phyloP scores from a whole-genome alignment of 306 rosid species.

The Betula pendula region DNA sequence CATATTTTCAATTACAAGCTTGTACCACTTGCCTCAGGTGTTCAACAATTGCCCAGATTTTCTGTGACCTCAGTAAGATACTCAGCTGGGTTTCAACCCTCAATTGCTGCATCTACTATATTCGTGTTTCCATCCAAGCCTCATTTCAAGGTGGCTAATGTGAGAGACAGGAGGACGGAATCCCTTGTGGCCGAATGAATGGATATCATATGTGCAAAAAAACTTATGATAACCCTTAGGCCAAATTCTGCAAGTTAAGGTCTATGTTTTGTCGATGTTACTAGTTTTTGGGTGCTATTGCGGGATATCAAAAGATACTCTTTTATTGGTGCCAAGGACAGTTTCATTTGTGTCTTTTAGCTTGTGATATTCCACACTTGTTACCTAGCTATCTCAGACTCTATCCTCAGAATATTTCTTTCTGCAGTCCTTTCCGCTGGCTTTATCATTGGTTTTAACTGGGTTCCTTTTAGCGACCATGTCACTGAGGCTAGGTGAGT shows the following conservation, averaged over 20 bases:
- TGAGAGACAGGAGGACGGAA: slow-evolving; percentile 43
- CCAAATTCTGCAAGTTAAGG: too few relatives aligned
- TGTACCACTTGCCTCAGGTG: slow-evolving; percentile 82
- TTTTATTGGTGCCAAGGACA: not conserved
- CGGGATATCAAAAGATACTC: not conserved
- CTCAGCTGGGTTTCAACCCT: slow-evolving; percentile 73
- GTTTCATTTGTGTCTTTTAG: not conserved
- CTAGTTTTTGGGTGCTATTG: not conserved
- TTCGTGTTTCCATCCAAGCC: slow-evolving; percentile 89
- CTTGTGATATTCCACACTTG: not conserved
- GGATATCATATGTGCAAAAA: not conserved
- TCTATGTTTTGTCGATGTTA: too few relatives aligned
- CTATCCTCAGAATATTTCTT: slow-evolving; percentile 21
- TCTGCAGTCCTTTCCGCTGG: slow-evolving; percentile 89
- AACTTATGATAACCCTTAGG: not conserved
- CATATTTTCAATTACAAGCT: slow-evolving; percentile 77
- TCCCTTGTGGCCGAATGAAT: slow-evolving; percentile 52
- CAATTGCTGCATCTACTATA: slow-evolving; percentile 45
- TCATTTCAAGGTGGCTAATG: slow-evolving; percentile 50
- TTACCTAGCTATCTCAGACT: not conserved
- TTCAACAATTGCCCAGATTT: slow-evolving; percentile 77
- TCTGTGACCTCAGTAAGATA: slow-evolving; percentile 73
- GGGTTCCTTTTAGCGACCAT: slow-evolving; percentile 80
- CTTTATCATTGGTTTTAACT: slow-evolving; percentile 61
- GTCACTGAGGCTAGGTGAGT: slow-evolving; percentile 87